These are phyloP conservation scores for Neoascochyta sp. DNA, from an alignment of 2,329 filamentous ascomycete species.

Conservation along the genomic window DNA sequence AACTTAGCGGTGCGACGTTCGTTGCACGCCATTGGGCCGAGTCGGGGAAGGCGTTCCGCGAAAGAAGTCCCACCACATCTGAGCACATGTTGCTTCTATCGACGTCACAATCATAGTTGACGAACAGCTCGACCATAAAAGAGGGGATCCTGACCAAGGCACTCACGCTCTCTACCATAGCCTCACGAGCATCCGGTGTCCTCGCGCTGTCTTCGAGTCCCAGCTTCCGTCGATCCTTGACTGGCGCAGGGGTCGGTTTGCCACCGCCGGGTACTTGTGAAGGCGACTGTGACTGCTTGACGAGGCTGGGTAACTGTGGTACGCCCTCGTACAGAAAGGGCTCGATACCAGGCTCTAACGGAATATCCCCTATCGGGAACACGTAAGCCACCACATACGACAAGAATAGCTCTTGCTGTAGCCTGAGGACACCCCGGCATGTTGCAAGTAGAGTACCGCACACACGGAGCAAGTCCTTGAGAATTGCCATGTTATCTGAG, in stretches of 20 bases:
- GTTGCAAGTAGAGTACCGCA: constrained; percentile 87
- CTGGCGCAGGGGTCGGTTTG: constrained; percentile 80
- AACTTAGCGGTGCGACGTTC: constrained; percentile 89
- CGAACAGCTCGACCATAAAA: constrained; percentile 91
- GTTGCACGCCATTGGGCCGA: constrained; percentile 99
- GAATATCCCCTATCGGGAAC: constrained; percentile 88
- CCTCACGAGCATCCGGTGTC: constrained; percentile 92
- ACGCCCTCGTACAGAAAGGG: constrained; percentile 89
- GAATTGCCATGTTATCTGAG: constrained; percentile 91
- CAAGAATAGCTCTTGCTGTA: constrained; percentile 94
- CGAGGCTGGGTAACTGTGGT: constrained; percentile 81
- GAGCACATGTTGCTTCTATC: constrained; percentile 89
- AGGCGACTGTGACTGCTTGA: constrained; percentile 71
- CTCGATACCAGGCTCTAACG: constrained; percentile 83
- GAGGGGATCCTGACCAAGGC: constrained; percentile 88
- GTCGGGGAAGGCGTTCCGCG: constrained; percentile 91
- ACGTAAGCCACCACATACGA: constrained; percentile 92
- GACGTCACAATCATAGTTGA: constrained; percentile 96
- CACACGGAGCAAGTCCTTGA: constrained; percentile 89
- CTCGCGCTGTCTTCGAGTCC: constrained; percentile 87
- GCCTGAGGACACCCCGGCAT: constrained; percentile 82
- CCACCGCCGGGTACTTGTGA: constrained; percentile 68
- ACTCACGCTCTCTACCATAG: constrained; percentile 96
- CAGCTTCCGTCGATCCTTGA: constrained; percentile 87
- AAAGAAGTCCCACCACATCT: constrained; percentile 88